Base-by-base conservation (phyloP, 768 basidiomycete genomes). In the Pleurotus djamor region DNA sequence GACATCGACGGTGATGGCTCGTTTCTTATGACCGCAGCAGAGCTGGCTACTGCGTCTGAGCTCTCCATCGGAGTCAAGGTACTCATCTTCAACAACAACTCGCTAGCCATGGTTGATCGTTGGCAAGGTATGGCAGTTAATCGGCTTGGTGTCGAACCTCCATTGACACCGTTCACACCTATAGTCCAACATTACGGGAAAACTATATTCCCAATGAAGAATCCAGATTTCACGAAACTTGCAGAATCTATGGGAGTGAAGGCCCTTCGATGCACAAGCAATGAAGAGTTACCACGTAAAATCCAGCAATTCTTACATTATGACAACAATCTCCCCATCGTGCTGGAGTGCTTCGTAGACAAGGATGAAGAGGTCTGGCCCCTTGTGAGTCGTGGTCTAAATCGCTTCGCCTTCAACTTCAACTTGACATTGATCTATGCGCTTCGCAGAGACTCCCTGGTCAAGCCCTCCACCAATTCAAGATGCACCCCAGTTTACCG, bases 241-340 rank as follows among this genome's bases (percentile, higher is more conserved):
- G 92, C 96, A 14, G 77, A 87, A 66, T 81, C 96, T 4, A 98
- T 98, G 95, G 84, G 87, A 56, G 91, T 96, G 32, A 93, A 96
- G 67, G 95, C 91, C 16, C 85, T 98, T 65, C 83, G 92, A 61
- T 92, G 89, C 71, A 73, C 77, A 50, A 83, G 69, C 34, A 69
- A 80, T 2, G 86, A 81, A 48, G 95, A 99, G 56, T 81, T 99
- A 7, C 93, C 94, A 0, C 85, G 82, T 38, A 97, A 91, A 82
- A 98, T 99, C 95, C 94, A 95, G 80, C 95, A 98, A 80, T 96
- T 99, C 77, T 80, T 99, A 63, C 95, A 95, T 76, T 96, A 95
- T 71, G 92, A 96, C 65, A 86, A 83, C 60, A 82, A 81, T 59
- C 89, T 84, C 73, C 97, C 97, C 3, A 83, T 98, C 43, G 72